Percentiles rank a stretch among this genome's conserved stretches.
Conservation (phyloP, 495 filamentous ascomycete genomes). For the Xylaria scruposa region DNA sequence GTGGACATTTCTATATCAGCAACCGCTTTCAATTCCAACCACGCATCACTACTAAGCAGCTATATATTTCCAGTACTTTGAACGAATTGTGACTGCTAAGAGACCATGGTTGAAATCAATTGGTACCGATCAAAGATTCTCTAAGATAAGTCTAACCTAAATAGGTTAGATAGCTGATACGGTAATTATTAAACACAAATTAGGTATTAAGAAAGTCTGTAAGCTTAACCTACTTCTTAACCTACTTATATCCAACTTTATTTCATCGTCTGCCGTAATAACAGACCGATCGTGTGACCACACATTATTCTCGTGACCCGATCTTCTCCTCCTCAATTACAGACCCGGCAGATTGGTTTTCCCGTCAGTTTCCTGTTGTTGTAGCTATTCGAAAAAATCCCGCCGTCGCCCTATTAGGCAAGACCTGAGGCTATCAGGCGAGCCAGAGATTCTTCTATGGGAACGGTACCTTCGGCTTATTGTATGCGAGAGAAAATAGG, state of each 20-base stretch:
- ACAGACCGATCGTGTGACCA: not conserved
- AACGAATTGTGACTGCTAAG: not conserved
- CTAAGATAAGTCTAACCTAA: not conserved
- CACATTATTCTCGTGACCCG: not conserved
- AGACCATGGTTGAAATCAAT: not conserved
- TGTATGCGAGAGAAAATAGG: not conserved
- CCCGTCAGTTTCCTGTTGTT: not conserved
- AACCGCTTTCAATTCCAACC: not conserved
- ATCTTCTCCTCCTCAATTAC: not conserved
- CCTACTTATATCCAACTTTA: not conserved
- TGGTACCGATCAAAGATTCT: not conserved
- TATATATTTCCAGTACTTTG: not conserved
- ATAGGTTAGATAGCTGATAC: not conserved
- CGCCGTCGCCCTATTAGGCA: not conserved
- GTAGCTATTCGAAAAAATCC: not conserved
- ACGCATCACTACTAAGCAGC: not conserved
- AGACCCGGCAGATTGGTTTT: not conserved
- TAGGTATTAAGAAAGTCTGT: not conserved
- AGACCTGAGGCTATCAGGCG: not conserved
- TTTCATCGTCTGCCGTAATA: not conserved
- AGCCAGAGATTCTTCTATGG: not conserved
- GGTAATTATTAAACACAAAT: not conserved
- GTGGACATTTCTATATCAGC: not conserved
- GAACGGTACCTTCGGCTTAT: not conserved
- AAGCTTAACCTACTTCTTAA: conserved; percentile 4